Conservation (phyloP, 2,329 filamentous ascomycete genomes). For the Microsporum audouinii region DNA sequence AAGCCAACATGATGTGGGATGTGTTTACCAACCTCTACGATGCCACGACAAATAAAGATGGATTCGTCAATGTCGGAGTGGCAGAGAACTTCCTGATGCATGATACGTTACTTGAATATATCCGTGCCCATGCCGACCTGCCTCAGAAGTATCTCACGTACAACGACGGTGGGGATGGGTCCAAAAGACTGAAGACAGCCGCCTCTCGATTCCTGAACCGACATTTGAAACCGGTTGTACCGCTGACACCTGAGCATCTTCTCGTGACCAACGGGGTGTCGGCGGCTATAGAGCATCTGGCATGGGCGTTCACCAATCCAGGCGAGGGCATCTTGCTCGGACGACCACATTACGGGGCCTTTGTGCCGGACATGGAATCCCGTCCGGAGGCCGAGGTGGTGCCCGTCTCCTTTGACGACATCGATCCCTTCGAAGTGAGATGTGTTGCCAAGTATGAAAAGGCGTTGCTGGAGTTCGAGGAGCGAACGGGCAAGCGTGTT, state of each 20-base stretch:
- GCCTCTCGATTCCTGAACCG: slow-evolving; percentile 34
- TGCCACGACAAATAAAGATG: slow-evolving; percentile 27
- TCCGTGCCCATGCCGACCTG: slow-evolving; percentile 29
- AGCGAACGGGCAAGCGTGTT: slow-evolving; percentile 24
- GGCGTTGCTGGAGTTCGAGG: slow-evolving; percentile 24
- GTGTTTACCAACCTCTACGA: slow-evolving; percentile 38
- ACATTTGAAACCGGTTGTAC: slow-evolving; percentile 27
- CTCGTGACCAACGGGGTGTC: slow-evolving; percentile 31
- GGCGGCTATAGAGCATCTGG: slow-evolving; percentile 34
- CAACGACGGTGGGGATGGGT: slow-evolving; percentile 30
- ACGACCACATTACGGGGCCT: slow-evolving; percentile 39
- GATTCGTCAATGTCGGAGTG: slow-evolving; percentile 25
- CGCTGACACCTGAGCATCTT: slow-evolving; percentile 21
- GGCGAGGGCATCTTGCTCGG: slow-evolving; percentile 39
- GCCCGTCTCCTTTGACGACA: slow-evolving; percentile 26
- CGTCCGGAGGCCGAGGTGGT: slow-evolving; percentile 32
- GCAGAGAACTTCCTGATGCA: slow-evolving; percentile 31
- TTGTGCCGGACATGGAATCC: slow-evolving; percentile 40
- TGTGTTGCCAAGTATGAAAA: slow-evolving; percentile 29
- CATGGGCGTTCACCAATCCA: slow-evolving; percentile 32
- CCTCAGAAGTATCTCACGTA: slow-evolving; percentile 32
- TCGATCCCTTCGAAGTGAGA: slow-evolving; percentile 30
- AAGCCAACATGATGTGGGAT: slow-evolving; percentile 30
- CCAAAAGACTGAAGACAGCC: slow-evolving; percentile 28
- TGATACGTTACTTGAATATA: slow-evolving; percentile 28